phyloP scores from a whole-genome alignment of 2,329 filamentous ascomycete genomes.

The Emmonsiellopsis sp. region DNA sequence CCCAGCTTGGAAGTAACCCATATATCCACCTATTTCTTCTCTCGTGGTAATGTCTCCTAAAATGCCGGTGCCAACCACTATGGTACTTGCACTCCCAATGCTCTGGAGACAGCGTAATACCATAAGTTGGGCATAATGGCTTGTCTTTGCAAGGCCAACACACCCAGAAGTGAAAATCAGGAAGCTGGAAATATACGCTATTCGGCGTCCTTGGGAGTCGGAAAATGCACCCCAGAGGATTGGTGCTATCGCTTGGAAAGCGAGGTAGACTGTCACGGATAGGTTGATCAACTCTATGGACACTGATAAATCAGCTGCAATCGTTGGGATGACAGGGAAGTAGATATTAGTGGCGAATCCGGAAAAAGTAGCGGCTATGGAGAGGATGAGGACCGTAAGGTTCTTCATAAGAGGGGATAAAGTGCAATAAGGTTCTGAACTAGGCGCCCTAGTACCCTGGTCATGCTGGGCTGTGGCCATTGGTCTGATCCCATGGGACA shows the following conservation, averaged over 20 bases:
- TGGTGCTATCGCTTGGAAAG: slow-evolving; percentile 37
- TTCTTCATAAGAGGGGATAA: not conserved
- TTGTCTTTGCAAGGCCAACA: slow-evolving; percentile 31
- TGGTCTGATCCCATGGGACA: not conserved
- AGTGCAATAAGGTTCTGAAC: not conserved
- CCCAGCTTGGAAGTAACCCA: slow-evolving; percentile 32
- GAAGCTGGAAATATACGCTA: slow-evolving; percentile 30
- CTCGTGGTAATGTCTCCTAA: slow-evolving; percentile 34
- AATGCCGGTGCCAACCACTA: slow-evolving; percentile 34
- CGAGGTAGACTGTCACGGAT: slow-evolving; percentile 37
- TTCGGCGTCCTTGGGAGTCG: slow-evolving; percentile 32
- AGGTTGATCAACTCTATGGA: slow-evolving; percentile 32
- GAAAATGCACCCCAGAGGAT: slow-evolving; percentile 33
- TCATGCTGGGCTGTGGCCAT: not conserved
- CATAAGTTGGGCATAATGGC: slow-evolving; percentile 30
- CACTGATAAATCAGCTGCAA: slow-evolving; percentile 32
- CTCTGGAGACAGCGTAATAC: slow-evolving; percentile 35
- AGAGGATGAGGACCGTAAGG: not conserved
- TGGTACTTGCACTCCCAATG: slow-evolving; percentile 34
- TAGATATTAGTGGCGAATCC: slow-evolving; percentile 39
- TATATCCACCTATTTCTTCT: slow-evolving; percentile 32
- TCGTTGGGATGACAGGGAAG: slow-evolving; percentile 34
- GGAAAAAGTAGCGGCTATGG: slow-evolving; percentile 18
- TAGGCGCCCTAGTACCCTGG: no score
- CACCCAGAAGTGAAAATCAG: slow-evolving; percentile 31